Evolutionary conservation across 1,284 basidiomycete species (phyloP).

Genomic region (Apiotrichum porosum): DNA sequence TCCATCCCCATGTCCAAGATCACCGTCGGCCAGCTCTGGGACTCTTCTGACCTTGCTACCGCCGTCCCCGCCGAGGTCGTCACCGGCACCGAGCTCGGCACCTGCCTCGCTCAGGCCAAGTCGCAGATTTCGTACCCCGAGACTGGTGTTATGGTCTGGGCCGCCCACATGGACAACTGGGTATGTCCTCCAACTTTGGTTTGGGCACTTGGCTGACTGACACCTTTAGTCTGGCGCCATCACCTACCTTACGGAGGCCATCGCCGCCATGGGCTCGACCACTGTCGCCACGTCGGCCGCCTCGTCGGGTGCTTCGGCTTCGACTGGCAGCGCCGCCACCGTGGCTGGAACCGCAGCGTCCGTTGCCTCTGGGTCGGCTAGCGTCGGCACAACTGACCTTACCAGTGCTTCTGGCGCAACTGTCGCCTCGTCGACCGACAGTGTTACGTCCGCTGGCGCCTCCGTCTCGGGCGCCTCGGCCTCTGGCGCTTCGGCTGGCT

Average conservation of each 20-base stretch:
- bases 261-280: slow-evolving; percentile 2
- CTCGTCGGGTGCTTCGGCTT: background rate
- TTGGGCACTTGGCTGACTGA: background rate
- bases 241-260: slow-evolving; percentile 6
- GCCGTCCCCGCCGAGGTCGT: slow-evolving; percentile 8
- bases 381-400: background rate
- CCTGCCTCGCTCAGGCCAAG: slow-evolving; percentile 13
- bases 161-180: slow-evolving; percentile 11
- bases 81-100: slow-evolving; percentile 6
- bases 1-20: slow-evolving; percentile 13
- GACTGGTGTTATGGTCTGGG: slow-evolving; percentile 20
- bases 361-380: background rate
- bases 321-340: background rate
- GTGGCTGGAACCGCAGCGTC: background rate
- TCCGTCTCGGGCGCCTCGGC: background rate
- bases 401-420: background rate
- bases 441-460: background rate
- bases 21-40: slow-evolving; percentile 15
- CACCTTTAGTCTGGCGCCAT: slow-evolving; percentile 2
- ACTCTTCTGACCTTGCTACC: slow-evolving; percentile 10
- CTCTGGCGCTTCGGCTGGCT: background rate
- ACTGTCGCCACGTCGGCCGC: background rate
- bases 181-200: background rate
- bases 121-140: slow-evolving; percentile 3
- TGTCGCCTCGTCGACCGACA: background rate